Conservation (phyloP, 139 green algal species). For the Chlorella sp. region DNA sequence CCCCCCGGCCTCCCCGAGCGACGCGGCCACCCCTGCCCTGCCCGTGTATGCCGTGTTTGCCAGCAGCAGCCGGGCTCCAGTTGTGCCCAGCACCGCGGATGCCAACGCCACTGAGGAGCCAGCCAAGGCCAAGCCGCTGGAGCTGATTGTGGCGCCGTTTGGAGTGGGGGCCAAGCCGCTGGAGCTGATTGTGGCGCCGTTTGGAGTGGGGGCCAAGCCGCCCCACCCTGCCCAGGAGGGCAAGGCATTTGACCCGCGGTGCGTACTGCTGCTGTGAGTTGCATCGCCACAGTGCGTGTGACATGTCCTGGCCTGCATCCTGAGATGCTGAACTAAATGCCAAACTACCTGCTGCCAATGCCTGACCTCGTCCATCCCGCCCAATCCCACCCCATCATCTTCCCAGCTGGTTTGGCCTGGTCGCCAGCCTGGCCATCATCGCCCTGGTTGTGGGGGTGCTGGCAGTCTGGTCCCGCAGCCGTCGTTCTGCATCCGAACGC, state of each 20-base stretch:
- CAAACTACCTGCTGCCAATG: not conserved
- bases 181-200: conserved; percentile 15
- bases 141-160: conserved; percentile 16
- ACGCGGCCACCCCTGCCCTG: not conserved
- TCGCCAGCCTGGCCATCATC: not conserved
- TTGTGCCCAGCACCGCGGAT: not conserved
- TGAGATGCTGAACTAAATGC: too few species aligned
- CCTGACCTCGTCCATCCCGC: not conserved
- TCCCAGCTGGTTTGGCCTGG: conserved; percentile 11
- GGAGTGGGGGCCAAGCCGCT: not conserved
- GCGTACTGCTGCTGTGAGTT: not conserved
- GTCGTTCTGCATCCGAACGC: too few species aligned
- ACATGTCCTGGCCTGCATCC: too few species aligned
- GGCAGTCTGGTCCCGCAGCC: not conserved
- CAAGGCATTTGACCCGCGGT: conserved; percentile 11
- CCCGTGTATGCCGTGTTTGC: conserved; percentile 24
- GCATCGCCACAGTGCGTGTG: not conserved
- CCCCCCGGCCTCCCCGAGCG: not conserved
- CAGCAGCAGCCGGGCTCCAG: conserved; percentile 4
- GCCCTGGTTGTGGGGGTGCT: conserved; percentile 10
- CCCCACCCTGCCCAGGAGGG: not conserved
- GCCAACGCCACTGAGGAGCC: not conserved
- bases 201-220: not conserved
- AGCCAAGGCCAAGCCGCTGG: not conserved
- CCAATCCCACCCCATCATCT: not conserved